Conservation (phyloP, 106 monocot species). For the Apostasia shenzhenica region DNA sequence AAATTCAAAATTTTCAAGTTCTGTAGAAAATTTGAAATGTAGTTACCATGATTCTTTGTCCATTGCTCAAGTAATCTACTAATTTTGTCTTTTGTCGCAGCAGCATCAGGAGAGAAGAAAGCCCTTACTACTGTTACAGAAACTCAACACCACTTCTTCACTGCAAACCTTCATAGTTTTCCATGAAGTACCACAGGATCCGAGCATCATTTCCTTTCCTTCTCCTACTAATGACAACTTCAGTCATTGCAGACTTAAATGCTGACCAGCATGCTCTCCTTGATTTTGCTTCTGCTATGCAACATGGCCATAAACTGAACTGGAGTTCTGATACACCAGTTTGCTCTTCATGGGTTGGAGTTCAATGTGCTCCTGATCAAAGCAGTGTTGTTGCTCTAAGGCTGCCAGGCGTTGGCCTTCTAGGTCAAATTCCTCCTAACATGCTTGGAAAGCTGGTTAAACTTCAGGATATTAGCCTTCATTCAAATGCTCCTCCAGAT, state of each 20-base stretch:
- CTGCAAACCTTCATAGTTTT: too few species aligned
- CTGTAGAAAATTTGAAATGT: too few species aligned
- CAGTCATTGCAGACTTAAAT: slow-evolving; percentile 22
- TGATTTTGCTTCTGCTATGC: slow-evolving; percentile 22
- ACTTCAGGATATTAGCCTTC: slow-evolving; percentile 42
- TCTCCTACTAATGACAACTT: slow-evolving; percentile 12
- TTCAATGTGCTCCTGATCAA: slow-evolving; percentile 24
- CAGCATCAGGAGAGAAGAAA: slow-evolving; percentile 10
- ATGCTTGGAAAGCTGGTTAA: slow-evolving; percentile 54
- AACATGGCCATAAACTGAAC: slow-evolving; percentile 35
- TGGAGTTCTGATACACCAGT: slow-evolving; percentile 27
- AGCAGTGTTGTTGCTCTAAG: slow-evolving; percentile 40
- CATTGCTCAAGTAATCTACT: neutral
- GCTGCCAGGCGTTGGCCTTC: slow-evolving; percentile 44
- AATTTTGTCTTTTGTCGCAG: neutral
- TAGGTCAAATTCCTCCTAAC: slow-evolving; percentile 37
- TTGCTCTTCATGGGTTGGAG: slow-evolving; percentile 48
- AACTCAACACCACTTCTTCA: neutral
- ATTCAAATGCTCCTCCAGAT: slow-evolving; percentile 42
- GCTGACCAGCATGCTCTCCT: slow-evolving; percentile 51
- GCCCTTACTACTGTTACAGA: neutral
- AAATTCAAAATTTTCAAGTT: too few species aligned
- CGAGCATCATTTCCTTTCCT: slow-evolving; percentile 12
- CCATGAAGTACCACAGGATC: slow-evolving; percentile 8
- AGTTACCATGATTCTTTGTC: neutral